These are phyloP conservation scores for Cucumis melo DNA, from an alignment of 306 rosid genomes.

Conservation along the genomic window DNA sequence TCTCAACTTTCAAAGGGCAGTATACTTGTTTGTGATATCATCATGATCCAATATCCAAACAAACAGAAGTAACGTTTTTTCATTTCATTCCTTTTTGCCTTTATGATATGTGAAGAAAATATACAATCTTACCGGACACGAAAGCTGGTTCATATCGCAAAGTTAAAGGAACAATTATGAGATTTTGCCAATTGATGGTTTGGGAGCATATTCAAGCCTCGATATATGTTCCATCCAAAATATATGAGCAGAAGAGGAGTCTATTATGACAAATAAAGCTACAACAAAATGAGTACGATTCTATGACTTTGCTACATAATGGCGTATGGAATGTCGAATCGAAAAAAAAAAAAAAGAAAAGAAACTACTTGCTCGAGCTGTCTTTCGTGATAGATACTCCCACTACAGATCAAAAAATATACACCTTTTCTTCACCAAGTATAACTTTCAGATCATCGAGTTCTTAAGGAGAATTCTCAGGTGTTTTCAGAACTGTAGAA, in stretches of 20 bases:
- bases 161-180: not conserved
- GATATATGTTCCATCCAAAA: not conserved
- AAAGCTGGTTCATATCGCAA: not conserved
- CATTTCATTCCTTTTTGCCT: not conserved
- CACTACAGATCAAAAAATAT: conserved; percentile 13
- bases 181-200: conserved; percentile 11
- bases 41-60: not conserved
- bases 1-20: not conserved
- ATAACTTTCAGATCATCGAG: conserved; percentile 26
- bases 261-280: conserved; percentile 22
- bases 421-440: not conserved
- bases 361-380: conserved; percentile 10
- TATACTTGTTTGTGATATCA: not conserved
- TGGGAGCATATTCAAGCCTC: conserved; percentile 1
- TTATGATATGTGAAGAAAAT: not conserved
- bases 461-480: conserved; percentile 70
- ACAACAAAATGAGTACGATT: conserved; percentile 30
- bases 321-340: conserved; percentile 21
- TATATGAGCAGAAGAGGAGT: conserved; percentile 15
- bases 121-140: not conserved
- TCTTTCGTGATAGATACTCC: not conserved
- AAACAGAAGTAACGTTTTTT: not conserved
- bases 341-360: not conserved
- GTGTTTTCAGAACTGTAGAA: conserved; percentile 36
- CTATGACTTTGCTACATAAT: conserved; percentile 30